Conservation (phyloP, 2,329 filamentous ascomycete genomes). For the Teratosphaeriaceae sp. region DNA sequence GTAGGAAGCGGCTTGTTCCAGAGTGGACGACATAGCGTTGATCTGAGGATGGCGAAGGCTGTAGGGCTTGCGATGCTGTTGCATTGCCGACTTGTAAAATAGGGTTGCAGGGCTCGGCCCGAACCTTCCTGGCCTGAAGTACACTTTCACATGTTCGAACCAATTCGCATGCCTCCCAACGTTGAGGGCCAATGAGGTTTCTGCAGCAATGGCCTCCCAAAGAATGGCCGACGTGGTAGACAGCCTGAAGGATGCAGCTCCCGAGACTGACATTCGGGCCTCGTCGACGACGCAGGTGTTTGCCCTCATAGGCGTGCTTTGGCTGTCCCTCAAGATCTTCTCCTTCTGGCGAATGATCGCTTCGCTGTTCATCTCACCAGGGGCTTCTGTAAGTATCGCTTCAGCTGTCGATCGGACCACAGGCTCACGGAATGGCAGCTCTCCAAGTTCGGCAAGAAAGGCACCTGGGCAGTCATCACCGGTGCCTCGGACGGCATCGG, state of each 20-base stretch:
- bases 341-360: slow-evolving; percentile 42
- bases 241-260: slow-evolving; percentile 11
- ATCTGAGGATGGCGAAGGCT: neutral
- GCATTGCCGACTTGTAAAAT: neutral
- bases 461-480: slow-evolving; percentile 90
- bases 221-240: slow-evolving; percentile 13
- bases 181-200: too few relatives aligned
- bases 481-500: slow-evolving; percentile 94
- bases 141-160: neutral
- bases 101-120: neutral
- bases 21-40: slow-evolving; percentile 5
- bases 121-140: neutral
- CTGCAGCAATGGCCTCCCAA: slow-evolving; percentile 3
- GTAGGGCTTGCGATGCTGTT: neutral
- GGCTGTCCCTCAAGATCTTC: slow-evolving; percentile 33
- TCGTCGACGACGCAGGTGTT: slow-evolving; percentile 28
- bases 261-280: slow-evolving; percentile 22
- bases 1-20: slow-evolving; percentile 27
- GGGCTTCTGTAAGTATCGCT: slow-evolving; percentile 35
- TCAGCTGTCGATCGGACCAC: neutral
- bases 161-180: too few relatives aligned
- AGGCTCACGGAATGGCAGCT: slow-evolving; percentile 50
- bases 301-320: slow-evolving; percentile 33
- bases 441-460: slow-evolving; percentile 80
- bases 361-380: slow-evolving; percentile 44